A percentile compares a stretch with the other conserved stretches of the same genome.
Conservation (phyloP, 169 alveolate species). For the Plasmodium relictum region DNA sequence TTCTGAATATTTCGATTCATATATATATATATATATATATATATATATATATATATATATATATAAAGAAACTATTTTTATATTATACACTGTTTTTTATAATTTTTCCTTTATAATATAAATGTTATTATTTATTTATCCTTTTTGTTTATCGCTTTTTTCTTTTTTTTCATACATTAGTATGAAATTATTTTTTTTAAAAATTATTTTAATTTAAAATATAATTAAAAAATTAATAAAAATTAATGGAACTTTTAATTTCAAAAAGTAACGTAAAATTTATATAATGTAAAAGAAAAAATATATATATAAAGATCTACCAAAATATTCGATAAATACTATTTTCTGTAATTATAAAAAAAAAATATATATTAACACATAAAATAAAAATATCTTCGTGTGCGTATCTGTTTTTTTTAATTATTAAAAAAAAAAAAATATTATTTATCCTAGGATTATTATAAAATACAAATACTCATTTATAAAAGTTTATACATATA, state of each 20-base stretch:
- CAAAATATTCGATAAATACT: background rate
- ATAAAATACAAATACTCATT: background rate
- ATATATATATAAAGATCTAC: conserved; percentile 4
- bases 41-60: background rate
- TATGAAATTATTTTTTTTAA: too few species aligned
- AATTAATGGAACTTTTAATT: conserved; percentile 7
- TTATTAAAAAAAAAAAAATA: background rate
- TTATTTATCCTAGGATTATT: conserved; percentile 10
- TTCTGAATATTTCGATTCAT: conserved; percentile 5
- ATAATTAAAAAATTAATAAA: conserved; percentile 23
- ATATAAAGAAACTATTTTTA: conserved; percentile 6
- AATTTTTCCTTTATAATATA: background rate
- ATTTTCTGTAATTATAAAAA: background rate
- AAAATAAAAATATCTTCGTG: conserved; percentile 2
- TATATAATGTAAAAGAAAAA: conserved; percentile 1
- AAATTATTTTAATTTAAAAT: background rate
- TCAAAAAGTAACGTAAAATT: conserved; percentile 5
- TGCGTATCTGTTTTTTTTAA: conserved; percentile 8
- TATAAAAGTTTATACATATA: too few species aligned
- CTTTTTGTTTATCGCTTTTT: background rate
- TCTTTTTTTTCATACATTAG: too few species aligned
- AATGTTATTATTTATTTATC: conserved; percentile 4
- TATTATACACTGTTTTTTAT: background rate
- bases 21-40: background rate
- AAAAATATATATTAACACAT: background rate